These are phyloP conservation scores for Prinsepia uniflora DNA, from an alignment of 306 rosid genomes.

Conservation along the genomic window DNA sequence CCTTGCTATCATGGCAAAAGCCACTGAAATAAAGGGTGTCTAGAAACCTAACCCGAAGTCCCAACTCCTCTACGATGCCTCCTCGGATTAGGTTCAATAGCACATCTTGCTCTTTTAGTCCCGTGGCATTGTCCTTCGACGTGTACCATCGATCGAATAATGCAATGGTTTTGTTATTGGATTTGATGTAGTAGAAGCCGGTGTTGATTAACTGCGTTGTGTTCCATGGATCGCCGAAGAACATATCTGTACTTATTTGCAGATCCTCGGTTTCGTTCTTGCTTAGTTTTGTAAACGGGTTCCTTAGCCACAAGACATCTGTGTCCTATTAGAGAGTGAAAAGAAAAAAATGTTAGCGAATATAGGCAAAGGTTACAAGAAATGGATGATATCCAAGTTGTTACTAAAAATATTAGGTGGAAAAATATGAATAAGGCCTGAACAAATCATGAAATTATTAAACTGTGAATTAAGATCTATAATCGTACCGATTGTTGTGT, in stretches of 20 bases:
- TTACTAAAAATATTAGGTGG: no score
- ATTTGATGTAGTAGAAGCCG: conserved; percentile 60
- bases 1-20: conserved; percentile 70
- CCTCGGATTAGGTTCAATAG: conserved; percentile 28
- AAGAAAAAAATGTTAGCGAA: no score
- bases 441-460: no score
- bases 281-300: conserved; percentile 58
- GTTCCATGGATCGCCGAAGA: conserved; percentile 46
- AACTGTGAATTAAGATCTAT: no score
- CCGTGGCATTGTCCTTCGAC: conserved; percentile 46
- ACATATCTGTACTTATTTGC: conserved; percentile 58
- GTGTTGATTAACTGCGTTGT: conserved; percentile 50
- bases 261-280: conserved; percentile 51
- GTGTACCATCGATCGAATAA: conserved; percentile 63
- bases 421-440: no score
- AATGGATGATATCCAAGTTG: no score
- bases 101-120: conserved; percentile 76
- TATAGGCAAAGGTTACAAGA: background rate
- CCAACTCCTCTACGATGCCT: conserved; percentile 36
- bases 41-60: conserved; percentile 60
- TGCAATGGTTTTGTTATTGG: conserved; percentile 60
- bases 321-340: conserved; percentile 42
- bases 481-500: no score
- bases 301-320: conserved; percentile 81
- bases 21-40: conserved; percentile 75